Percentiles rank a stretch among this genome's conserved stretches.
Conservation (phyloP, 2,329 filamentous ascomycete genomes). For the Arthrobotrys megalospora region DNA sequence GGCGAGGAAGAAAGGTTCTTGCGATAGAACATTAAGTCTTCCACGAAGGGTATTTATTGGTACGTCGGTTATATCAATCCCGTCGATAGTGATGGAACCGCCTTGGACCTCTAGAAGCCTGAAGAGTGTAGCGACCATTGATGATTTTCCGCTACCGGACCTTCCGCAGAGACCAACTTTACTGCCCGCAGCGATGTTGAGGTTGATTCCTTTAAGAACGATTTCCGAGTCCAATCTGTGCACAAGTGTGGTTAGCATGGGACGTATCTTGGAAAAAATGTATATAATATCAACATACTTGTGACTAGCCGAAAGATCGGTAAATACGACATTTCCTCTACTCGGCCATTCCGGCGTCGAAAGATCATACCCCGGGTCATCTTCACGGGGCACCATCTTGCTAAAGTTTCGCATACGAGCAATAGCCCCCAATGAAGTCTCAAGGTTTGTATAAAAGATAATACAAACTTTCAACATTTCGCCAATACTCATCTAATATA, state of each 20-base stretch:
- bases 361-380: slow-evolving; percentile 24
- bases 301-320: slow-evolving; percentile 54
- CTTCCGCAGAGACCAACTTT: slow-evolving; percentile 58
- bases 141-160: slow-evolving; percentile 61
- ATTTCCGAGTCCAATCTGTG: slow-evolving; percentile 46
- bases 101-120: slow-evolving; percentile 43
- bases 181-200: slow-evolving; percentile 34
- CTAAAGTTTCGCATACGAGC: slow-evolving; percentile 62
- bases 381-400: slow-evolving; percentile 37
- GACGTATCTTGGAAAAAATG: no score
- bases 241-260: neutral
- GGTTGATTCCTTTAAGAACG: slow-evolving; percentile 46
- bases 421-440: slow-evolving; percentile 66
- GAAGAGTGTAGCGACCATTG: slow-evolving; percentile 52
- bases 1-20: slow-evolving; percentile 59
- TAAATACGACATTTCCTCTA: slow-evolving; percentile 36
- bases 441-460: slow-evolving; percentile 65
- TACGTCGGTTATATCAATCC: slow-evolving; percentile 47
- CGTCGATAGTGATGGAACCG: slow-evolving; percentile 55
- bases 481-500: slow-evolving; percentile 62
- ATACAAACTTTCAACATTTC: slow-evolving; percentile 65
- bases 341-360: slow-evolving; percentile 43
- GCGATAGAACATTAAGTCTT: slow-evolving; percentile 56
- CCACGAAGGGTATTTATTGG: slow-evolving; percentile 46
- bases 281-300: slow-evolving; percentile 36